Base-by-base conservation (phyloP, 352 stramenopile species). In the Globisporangium uncinulatum region DNA sequence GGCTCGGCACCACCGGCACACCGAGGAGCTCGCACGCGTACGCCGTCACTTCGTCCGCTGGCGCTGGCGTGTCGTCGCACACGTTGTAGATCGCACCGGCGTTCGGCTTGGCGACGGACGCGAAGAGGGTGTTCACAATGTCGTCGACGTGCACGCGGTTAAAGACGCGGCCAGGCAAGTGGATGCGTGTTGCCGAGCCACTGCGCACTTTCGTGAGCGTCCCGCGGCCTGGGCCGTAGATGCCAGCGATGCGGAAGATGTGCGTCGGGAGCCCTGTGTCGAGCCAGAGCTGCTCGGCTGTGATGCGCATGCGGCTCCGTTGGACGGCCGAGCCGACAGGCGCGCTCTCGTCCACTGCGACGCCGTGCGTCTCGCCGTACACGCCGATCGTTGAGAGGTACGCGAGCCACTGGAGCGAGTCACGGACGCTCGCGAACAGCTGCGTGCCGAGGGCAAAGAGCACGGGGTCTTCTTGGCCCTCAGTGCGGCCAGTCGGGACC, bases 311-410 rank as follows among this genome's bases (percentile, higher is more conserved):
- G 60, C 90, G 80, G 14, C 78, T 94, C 31, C 89, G 70, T 29
- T 59, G 63, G 14, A 92, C 76, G 0, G 58, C 59, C 6, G 88
- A 92, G n/a, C 70, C 56, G 21, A 93, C 74, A 1, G 84, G 76
- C n/a, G 83, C 77, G 4, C 64, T 74, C 67, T 97, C 91, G 15
- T 95, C 80, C 42, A 97, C 88, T 41, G 71, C 85, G 3, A 77
- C 65, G 34, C 89, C 91, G 47, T 92, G 56, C 14, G 82, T 93
- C 66, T 97, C 86, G 14, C 91, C 91, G 61, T 97, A 97, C n/a
- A 97, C 91, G n/a, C 86, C 85, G 54, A 95, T 97, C 24, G 89
- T 96, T 34, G 91, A 97, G 45, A 97, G 66, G 64, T 97, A 97
- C 13, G 71, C 91, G 47, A 95, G 63, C 89, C 89, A 97, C 29